These are phyloP conservation scores for Microthlaspi erraticum DNA, from an alignment of 345 rosid genomes.

Conservation along the genomic window DNA sequence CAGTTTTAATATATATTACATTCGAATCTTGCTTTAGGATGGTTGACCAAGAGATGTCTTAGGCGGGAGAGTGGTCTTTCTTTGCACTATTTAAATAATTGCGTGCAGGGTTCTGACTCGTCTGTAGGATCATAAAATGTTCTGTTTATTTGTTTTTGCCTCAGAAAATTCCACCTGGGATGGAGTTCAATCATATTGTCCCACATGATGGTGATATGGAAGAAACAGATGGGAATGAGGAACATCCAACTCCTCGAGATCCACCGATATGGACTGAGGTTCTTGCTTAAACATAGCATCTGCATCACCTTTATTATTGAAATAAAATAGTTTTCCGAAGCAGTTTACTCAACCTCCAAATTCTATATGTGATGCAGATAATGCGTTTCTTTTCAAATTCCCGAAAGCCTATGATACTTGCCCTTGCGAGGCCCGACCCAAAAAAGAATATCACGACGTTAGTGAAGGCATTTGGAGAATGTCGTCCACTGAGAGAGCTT, in stretches of 20 bases:
- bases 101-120: not conserved
- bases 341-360: constrained; percentile 21
- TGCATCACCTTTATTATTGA: constrained; percentile 1
- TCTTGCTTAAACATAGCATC: constrained; percentile 28
- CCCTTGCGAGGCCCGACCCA: constrained; percentile 99
- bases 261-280: constrained; percentile 97
- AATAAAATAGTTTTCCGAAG: not conserved
- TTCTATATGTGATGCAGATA: constrained; percentile 64
- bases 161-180: constrained; percentile 97
- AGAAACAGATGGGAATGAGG: constrained; percentile 87
- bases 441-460: constrained; percentile 96
- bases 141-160: constrained; percentile 14
- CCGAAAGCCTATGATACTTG: constrained; percentile 96
- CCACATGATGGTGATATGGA: constrained; percentile 95
- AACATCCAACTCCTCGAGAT: constrained; percentile 82
- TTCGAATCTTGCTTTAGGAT: not conserved
- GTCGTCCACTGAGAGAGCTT: constrained; percentile 95
- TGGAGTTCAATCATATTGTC: constrained; percentile 97
- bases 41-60: not conserved
- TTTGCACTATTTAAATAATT: not conserved
- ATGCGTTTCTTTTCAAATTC: constrained; percentile 97
- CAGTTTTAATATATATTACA: not conserved
- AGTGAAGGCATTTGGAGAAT: constrained; percentile 99
- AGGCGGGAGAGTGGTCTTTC: constrained; percentile 3
- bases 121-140: constrained; percentile 1